Conservation (phyloP, 768 basidiomycete genomes). For the Xerocomellus dryophilus region DNA sequence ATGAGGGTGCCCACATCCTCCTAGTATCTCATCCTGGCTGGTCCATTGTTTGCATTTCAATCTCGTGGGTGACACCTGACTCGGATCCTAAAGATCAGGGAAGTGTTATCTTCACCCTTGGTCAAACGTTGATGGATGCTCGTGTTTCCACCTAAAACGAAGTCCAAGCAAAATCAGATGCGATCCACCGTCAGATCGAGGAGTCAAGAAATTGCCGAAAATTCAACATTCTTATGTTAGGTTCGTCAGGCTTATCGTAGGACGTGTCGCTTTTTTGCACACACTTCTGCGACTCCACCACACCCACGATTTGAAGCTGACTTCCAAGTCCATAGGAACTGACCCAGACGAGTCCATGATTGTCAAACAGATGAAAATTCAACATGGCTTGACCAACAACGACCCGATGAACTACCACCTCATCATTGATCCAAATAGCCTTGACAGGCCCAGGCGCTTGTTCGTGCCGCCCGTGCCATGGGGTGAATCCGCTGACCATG, state of each 20-base stretch:
- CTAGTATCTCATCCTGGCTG: no score
- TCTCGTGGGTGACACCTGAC: not conserved
- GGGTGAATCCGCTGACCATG: no score
- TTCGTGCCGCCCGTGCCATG: not conserved
- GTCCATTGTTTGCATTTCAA: not conserved
- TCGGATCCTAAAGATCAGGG: not conserved
- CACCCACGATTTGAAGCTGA: not conserved
- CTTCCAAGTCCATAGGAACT: not conserved
- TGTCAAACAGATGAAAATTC: constrained; percentile 2
- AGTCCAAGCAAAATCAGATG: not conserved
- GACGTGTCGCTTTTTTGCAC: not conserved
- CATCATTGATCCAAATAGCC: not conserved
- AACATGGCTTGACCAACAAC: constrained; percentile 1
- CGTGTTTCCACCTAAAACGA: not conserved
- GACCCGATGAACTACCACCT: not conserved
- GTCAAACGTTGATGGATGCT: not conserved
- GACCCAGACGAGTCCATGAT: not conserved
- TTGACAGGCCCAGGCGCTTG: not conserved
- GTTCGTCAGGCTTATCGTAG: not conserved
- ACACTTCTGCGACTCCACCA: no score
- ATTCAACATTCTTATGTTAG: constrained; percentile 1
- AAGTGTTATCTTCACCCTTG: not conserved
- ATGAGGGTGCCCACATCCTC: no score
- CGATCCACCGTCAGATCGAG: constrained; percentile 4
- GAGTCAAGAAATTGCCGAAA: not conserved